Evolutionary conservation across 176 grass and related monocot species (phyloP), one percentile per base, ranked within the genome.

Genomic region (Typha latifolia): DNA sequence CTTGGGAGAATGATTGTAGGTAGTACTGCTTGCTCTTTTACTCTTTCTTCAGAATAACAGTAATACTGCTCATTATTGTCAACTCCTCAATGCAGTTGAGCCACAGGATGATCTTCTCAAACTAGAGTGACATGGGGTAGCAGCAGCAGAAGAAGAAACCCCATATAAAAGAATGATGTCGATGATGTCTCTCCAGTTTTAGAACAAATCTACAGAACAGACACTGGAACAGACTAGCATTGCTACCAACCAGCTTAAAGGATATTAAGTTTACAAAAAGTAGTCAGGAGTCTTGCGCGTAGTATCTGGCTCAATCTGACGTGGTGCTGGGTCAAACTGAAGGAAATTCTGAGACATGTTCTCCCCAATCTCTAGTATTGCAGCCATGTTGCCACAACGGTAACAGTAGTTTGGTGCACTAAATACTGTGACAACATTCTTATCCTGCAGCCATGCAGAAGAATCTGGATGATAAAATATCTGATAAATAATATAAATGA

Each of bases 391-490:
- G 74, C 84, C 73, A 1, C 86, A 87, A 2, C 83, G 79, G 26
- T 91, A 91, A 71, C 84, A 91, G 63, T 91, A 91, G 27, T 91
- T 91, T 72, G 88, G 88, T 3, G 86, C 86, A 2, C 83, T 91
- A 71, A 91, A 91, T 61, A 87, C 89, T 24, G 81, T 81, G 32
- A 87, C 81, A 69, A 84, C 84, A 9, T 93, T 87, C 78, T 85
- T 85, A 32, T 88, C 90, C 85, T 85, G 85, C 70, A 76, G 37
- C 6, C 6, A 43, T 43, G 37, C 1, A 43, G 37, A 43, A 43
- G 37, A 43, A 11, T 43, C 37, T 43, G 10, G 7, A 43, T 43
- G 9, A 43, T 43, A 43, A 43, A 43, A 43, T 43, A 9, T 43
- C 37, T 43, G 34, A 43, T 34, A 6, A 37, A 37, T 8, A 37